Conservation (phyloP, 2,329 filamentous ascomycete species). For the Pestalotiopsis fici region DNA sequence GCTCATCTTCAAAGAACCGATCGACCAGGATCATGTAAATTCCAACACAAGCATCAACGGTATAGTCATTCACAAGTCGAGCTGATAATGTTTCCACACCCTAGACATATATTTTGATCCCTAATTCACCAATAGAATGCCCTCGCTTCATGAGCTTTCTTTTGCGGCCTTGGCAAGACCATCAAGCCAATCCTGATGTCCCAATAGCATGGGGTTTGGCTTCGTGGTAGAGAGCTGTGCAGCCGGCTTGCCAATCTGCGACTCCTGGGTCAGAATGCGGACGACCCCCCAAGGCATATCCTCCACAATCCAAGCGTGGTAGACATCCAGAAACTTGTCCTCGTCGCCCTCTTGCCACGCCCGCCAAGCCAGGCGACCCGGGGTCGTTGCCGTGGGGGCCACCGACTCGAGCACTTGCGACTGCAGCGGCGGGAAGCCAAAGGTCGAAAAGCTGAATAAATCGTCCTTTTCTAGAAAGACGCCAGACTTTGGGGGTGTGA, state of each 20-base stretch:
- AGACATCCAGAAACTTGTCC: conserved; percentile 19
- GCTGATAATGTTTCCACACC: no score
- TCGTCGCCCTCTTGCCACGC: conserved; percentile 16
- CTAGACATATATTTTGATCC: neutral
- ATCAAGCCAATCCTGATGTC: conserved; percentile 30
- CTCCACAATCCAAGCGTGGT: conserved; percentile 30
- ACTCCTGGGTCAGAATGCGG: conserved; percentile 29
- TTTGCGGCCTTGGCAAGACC: conserved; percentile 15
- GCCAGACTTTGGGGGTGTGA: conserved; percentile 24
- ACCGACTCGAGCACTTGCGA: conserved; percentile 24
- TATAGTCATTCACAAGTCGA: no score
- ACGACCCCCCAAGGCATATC: conserved; percentile 26
- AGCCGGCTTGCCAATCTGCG: conserved; percentile 26
- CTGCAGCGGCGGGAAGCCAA: conserved; percentile 25
- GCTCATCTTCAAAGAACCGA: no score
- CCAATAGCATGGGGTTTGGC: conserved; percentile 27
- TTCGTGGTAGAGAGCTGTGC: conserved; percentile 17
- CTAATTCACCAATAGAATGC: neutral
- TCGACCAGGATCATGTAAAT: no score
- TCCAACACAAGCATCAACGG: no score
- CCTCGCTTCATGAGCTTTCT: neutral
- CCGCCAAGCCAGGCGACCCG: conserved; percentile 26
- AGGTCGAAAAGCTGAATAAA: conserved; percentile 28
- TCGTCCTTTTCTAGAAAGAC: conserved; percentile 22
- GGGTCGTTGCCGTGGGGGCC: conserved; percentile 12